Evolutionary conservation across 2,329 filamentous ascomycete genomes (phyloP), one percentile per base, ranked within the genome.

Genomic region (Amylocarpus encephaloides): DNA sequence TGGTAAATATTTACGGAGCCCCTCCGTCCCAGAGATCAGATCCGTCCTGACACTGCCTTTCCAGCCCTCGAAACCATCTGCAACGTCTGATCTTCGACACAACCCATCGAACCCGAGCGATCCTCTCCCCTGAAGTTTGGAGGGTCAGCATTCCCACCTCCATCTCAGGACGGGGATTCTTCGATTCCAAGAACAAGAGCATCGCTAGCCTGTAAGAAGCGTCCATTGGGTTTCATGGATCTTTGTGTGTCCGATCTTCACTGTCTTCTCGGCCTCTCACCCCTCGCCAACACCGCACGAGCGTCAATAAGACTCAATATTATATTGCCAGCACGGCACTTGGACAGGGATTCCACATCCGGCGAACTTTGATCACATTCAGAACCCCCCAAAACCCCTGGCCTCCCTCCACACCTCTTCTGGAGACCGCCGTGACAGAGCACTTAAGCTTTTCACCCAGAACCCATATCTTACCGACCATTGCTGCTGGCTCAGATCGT

Each of bases 401-500:
- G 58, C 59, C 59, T 63, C 63, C 57, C 65, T 62, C 63, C 63
- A 62, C 58, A 62, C 58, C 58, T 63, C 56, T 59, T 57, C 60
- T 63, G 58, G 38, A 40, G 38, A 16, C 38, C 5, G 18, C 38
- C 61, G 68, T 68, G 67, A 71, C 69, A 70, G 70, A 67, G 70
- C 72, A 72, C 67, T 68, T 64, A 67, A 67, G 67, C 67, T 63
- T 62, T 65, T 64, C 65, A 64, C 64, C 67, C 59, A 61, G 62
- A 66, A 67, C 64, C 64, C 66, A 71, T 73, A 66, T 64, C 63
- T 71, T 73, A 66, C 51, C 70, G 66, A 64, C 58, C 49, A 65
- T 65, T 68, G 38, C 78, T 80, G 78, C 79, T 82, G 77, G 78
- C 70, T 80, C 77, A 80, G 77, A 77, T 71, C 70, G 62, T 68